Conservation (phyloP, 352 stramenopile species). For the Phytophthora citrophthora region DNA sequence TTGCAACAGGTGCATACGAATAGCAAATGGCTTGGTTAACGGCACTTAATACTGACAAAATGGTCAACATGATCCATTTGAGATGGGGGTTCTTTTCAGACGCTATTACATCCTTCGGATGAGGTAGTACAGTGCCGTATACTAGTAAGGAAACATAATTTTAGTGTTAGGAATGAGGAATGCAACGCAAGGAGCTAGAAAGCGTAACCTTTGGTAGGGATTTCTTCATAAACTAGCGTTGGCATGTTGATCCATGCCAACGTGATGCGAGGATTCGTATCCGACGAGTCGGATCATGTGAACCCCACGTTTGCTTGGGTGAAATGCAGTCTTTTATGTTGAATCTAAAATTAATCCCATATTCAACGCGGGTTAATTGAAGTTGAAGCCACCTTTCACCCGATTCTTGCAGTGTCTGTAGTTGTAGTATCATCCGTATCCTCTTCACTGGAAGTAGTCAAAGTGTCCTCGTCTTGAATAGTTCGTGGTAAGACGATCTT, state of each 20-base stretch:
- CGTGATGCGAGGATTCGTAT: too few relatives aligned
- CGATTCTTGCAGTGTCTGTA: neutral
- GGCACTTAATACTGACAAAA: conserved; percentile 61
- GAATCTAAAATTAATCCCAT: too few relatives aligned
- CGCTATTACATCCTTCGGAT: neutral
- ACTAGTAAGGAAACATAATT: neutral
- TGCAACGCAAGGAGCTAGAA: too few relatives aligned
- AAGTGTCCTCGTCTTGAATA: neutral
- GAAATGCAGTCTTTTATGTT: too few relatives aligned
- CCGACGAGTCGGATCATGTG: too few relatives aligned
- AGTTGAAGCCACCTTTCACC: neutral
- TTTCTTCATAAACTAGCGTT: too few relatives aligned
- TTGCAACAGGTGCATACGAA: conserved; percentile 72
- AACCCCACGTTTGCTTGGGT: too few relatives aligned
- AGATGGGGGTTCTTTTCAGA: neutral
- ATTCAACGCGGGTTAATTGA: too few relatives aligned
- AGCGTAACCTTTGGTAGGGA: too few relatives aligned
- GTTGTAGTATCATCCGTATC: neutral
- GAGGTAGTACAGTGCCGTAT: neutral
- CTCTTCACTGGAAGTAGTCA: too few relatives aligned
- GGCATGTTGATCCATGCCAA: too few relatives aligned
- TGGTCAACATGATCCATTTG: conserved; percentile 73
- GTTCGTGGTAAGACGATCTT: neutral
- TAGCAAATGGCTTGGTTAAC: conserved; percentile 78
- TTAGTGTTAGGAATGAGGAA: neutral